phyloP scores from a whole-genome alignment of 2,329 filamentous ascomycete species.

The Clonostachys sp. region DNA sequence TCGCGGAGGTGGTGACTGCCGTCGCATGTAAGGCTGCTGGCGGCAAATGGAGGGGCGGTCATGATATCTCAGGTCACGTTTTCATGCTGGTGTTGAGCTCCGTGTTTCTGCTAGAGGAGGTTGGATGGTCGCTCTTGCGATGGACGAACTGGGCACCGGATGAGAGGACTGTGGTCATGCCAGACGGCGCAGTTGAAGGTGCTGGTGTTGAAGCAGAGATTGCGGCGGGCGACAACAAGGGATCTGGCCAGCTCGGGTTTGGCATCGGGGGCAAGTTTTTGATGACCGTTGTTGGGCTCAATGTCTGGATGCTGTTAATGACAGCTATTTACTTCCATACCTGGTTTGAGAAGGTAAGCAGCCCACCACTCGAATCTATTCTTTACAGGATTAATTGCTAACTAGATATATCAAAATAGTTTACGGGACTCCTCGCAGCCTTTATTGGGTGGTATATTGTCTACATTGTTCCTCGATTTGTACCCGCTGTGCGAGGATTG shows the following conservation, averaged over 20 bases:
- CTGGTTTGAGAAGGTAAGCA: conserved; percentile 90
- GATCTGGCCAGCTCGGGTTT: conserved; percentile 19
- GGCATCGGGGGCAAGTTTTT: conserved; percentile 51
- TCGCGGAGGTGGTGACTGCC: conserved; percentile 58
- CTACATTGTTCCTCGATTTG: conserved; percentile 46
- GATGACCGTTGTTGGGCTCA: conserved; percentile 61
- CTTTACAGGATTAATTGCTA: conserved; percentile 7
- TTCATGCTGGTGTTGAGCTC: conserved; percentile 86
- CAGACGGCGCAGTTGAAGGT: conserved; percentile 61
- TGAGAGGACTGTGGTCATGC: conserved; percentile 61
- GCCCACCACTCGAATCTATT: background rate
- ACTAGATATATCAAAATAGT: conserved; percentile 21
- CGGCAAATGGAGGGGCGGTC: conserved; percentile 84
- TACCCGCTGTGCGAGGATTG: conserved; percentile 37
- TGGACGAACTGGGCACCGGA: conserved; percentile 41
- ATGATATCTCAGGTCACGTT: conserved; percentile 94
- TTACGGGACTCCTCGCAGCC: conserved; percentile 50
- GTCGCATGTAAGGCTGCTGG: conserved; percentile 79
- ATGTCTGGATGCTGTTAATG: conserved; percentile 97
- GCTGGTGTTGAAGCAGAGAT: conserved; percentile 41
- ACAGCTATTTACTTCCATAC: conserved; percentile 98
- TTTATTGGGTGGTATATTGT: conserved; percentile 39
- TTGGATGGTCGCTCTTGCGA: conserved; percentile 52
- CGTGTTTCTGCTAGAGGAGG: conserved; percentile 76
- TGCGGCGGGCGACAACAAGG: conserved; percentile 9